Evolutionary conservation across 2,329 filamentous ascomycete species (phyloP), one percentile per base, ranked within the genome.

Genomic region (Pseudodiploospora longispora): DNA sequence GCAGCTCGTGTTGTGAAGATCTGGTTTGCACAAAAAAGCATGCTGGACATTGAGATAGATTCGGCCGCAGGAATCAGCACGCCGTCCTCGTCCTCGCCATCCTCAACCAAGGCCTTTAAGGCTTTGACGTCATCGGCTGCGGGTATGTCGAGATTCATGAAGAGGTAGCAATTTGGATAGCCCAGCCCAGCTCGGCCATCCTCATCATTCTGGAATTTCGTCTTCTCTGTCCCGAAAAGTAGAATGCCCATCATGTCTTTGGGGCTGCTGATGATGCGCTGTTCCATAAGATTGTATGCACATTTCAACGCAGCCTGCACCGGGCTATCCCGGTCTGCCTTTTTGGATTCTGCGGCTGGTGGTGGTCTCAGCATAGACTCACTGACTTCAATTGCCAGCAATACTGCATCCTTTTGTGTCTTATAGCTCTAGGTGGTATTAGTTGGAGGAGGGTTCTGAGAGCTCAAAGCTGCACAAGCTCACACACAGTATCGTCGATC

Each of bases 161-260:
- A 81, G 3, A 97, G 75, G 58, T 97, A 97, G 68, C 91, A 97
- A 61, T 96, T 85, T 2, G 90, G 88, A 57, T 95, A 96, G 27
- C 78, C 78, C 6, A 83, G 64, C 9, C 74, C 76, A 44, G 71
- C 72, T 6, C 73, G 70, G 30, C 74, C 79, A 38, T 75, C 78
- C 46, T 80, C 75, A 37, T 83, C 81, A 10, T 82, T 79, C 38
- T 83, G 79, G 51, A 89, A 90, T 55, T 83, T 89, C 34, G 88
- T 87, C 64, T 87, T 78, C 57, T 94, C 74, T 0, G 93, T 98
- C 6, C 90, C 90, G 60, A 94, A 98, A 1, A 98, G 72, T 33
- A 98, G 64, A 28, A 98, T 85, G 2, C 91, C 90, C 78, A 98
- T 96, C 87, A 96, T 94, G 50, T 98, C 93, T 58, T 84, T 90